Base-by-base conservation (phyloP, 495 filamentous ascomycete genomes). In the Annulohypoxylon nitens region DNA sequence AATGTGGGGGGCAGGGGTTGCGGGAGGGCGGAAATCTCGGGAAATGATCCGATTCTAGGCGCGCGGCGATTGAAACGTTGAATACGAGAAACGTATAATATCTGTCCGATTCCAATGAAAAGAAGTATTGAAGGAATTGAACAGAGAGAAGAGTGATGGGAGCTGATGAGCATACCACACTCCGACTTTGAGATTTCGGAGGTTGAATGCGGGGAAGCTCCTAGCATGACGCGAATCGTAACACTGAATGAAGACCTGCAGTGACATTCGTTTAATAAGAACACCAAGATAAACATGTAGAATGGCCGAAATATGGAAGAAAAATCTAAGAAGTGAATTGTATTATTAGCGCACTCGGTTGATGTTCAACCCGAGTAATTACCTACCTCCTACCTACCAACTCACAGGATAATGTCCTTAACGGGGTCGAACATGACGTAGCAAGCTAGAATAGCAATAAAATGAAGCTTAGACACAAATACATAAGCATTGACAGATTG, bases 231-330 rank as follows among this genome's bases (percentile, higher is more conserved):
- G 39, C 61, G 55, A 74, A 74, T 69, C 55, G 61, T 48, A 41
- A 25, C 14, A 14, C 26, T 3, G 12, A 34, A 37, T 60, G 8
- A 11, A 58, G 30, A 25, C 6, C 50, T 55, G 37, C 61, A 54
- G 66, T 70, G 41, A 51, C 66, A 74, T 70, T 69, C 66, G 67
- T 59, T 64, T 69, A 69, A 20, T 30, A 65, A 12, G 57, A 33
- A 20, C 25, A 61, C 39, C 43, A 14, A 37, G 14, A 69, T 39
- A 8, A 23, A 43, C 34, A 65, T 53, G 33, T 41, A 30, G 50
- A 50, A 62, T 51, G 23, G 30, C 3, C 39, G 30, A 16, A 47
- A 45, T 18, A 37, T n/a, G 30, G 33, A 25, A 9, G 54, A 64
- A 60, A 33, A 47, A 69, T 54, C 43, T 53, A 8, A 3, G 20